Percentiles rank a stretch among this genome's conserved stretches.
Conservation (phyloP, 208 protist genomes). For the Acanthamoeba healyi region DNA sequence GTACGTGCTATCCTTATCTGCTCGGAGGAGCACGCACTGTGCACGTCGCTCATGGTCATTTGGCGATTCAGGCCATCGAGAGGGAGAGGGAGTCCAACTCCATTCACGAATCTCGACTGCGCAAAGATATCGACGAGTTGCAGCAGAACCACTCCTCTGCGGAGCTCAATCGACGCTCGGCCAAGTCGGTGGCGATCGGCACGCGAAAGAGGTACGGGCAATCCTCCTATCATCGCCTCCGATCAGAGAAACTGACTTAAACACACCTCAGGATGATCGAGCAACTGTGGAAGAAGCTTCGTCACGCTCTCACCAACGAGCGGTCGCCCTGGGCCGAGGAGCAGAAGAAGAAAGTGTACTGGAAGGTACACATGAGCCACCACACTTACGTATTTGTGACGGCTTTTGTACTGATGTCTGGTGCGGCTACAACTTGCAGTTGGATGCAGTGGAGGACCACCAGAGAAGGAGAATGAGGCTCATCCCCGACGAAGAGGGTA, state of each 20-base stretch:
- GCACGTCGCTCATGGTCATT: not conserved
- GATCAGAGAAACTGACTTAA: not conserved
- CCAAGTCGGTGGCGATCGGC: not conserved
- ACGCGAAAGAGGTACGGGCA: not conserved
- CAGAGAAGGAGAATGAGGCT: slow-evolving; percentile 10
- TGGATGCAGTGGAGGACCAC: slow-evolving; percentile 43
- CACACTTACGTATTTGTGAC: not conserved
- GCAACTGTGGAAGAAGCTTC: slow-evolving; percentile 52
- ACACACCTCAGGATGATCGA: not conserved
- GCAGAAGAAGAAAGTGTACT: not conserved
- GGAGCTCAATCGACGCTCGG: not conserved
- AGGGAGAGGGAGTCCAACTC: slow-evolving; percentile 57
- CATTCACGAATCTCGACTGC: slow-evolving; percentile 31
- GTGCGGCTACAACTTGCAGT: too few relatives aligned
- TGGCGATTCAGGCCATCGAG: not conserved
- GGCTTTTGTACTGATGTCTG: not conserved
- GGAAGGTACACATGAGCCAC: not conserved
- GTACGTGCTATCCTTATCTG: not conserved
- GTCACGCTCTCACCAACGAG: slow-evolving; percentile 28
- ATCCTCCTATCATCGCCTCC: not conserved
- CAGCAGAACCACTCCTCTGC: not conserved
- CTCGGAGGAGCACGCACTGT: too few relatives aligned
- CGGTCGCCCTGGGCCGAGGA: slow-evolving; percentile 59
- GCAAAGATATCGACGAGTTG: slow-evolving; percentile 42
- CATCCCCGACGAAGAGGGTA: not conserved